Evolutionary conservation across 202 grass and related monocot genomes (phyloP).

Genomic region (Sporobolus alterniflorus): DNA sequence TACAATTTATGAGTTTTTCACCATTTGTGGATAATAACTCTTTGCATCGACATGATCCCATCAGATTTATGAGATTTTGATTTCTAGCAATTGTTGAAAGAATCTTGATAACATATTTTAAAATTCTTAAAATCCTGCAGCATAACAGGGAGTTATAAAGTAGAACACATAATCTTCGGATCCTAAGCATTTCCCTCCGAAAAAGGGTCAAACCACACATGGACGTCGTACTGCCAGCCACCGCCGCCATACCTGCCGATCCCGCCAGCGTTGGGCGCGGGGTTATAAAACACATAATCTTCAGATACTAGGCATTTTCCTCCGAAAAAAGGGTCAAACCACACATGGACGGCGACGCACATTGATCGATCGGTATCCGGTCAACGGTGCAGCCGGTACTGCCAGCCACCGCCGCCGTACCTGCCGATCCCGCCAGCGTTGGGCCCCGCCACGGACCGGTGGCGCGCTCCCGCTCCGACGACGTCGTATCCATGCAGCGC

Average conservation of each 20-base stretch:
- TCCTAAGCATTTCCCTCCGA: not conserved
- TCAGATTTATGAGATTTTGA: slow-evolving; percentile 92
- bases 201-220: not conserved
- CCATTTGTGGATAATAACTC: not conserved
- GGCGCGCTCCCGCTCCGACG: not conserved
- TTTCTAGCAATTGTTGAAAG: slow-evolving; percentile 82
- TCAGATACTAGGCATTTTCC: not conserved
- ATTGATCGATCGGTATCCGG: not conserved
- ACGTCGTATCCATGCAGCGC: slow-evolving; percentile 56
- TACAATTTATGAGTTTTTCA: not conserved
- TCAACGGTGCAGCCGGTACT: slow-evolving; percentile 22
- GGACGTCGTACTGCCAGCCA: not conserved
- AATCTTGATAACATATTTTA: slow-evolving; percentile 71
- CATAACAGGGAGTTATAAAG: no score
- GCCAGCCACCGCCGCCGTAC: not conserved
- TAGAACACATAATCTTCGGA: not conserved
- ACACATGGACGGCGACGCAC: not conserved
- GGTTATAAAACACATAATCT: no score
- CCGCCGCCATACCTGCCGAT: not conserved
- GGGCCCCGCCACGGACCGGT: not conserved
- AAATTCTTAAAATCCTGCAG: no score
- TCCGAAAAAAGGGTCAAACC: not conserved
- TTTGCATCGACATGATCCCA: not conserved
- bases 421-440: not conserved
- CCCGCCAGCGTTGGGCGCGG: not conserved